These are phyloP conservation scores for Hyaloperonospora arabidopsidis DNA, from an alignment of 352 stramenopile species.

Conservation along the genomic window DNA sequence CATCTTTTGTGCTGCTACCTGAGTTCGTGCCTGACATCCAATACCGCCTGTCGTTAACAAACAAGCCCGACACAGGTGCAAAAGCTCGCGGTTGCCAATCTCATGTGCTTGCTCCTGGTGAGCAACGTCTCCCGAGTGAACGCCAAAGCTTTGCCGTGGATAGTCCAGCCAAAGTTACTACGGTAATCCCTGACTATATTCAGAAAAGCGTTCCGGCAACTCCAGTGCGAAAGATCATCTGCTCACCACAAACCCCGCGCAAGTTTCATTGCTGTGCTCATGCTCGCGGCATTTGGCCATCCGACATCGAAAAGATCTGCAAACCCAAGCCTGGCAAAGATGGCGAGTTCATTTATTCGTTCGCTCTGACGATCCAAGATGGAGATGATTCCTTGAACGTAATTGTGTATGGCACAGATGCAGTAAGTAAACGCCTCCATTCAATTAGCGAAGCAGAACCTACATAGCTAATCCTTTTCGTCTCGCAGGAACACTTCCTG, in stretches of 20 bases:
- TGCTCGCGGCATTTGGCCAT: constrained; percentile 40
- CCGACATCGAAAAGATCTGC: constrained; percentile 38
- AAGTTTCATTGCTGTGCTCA: constrained; percentile 63
- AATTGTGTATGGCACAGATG: constrained; percentile 64
- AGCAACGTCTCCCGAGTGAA: neutral
- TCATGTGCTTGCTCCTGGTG: neutral
- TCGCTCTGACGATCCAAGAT: constrained; percentile 53
- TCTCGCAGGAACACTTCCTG: constrained; percentile 52
- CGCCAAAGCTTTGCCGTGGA: neutral
- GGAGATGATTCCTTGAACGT: constrained; percentile 40
- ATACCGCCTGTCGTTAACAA: constrained; percentile 19
- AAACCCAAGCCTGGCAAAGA: constrained; percentile 29
- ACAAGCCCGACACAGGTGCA: neutral
- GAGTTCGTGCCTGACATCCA: constrained; percentile 42
- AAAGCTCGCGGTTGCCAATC: neutral
- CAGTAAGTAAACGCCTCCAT: constrained; percentile 31
- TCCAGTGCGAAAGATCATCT: constrained; percentile 29
- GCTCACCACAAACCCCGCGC: constrained; percentile 29
- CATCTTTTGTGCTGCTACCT: constrained; percentile 55
- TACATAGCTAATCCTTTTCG: constrained; percentile 1
- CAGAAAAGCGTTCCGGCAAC: constrained; percentile 39
- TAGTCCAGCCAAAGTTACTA: constrained; percentile 14
- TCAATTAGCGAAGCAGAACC: neutral
- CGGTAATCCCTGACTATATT: constrained; percentile 43
- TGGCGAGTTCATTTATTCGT: constrained; percentile 54